Percentiles rank a stretch among this genome's conserved stretches.
Conservation (phyloP, 768 basidiomycete genomes). For the Lactarius sp. region DNA sequence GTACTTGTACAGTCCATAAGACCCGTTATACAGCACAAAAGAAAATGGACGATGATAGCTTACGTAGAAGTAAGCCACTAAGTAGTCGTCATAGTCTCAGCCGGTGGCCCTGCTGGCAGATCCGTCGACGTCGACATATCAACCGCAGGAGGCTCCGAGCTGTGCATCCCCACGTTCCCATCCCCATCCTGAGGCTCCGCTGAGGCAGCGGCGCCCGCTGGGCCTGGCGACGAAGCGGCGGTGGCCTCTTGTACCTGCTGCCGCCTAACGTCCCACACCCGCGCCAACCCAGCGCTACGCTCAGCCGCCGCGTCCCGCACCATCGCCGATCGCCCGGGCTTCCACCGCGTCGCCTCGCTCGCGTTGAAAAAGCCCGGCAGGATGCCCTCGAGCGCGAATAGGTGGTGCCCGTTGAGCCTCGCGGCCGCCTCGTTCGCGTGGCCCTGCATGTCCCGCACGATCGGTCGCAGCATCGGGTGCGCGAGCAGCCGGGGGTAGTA, state of each 20-base stretch:
- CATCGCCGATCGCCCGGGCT: constrained; percentile 49
- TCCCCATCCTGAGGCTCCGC: neutral
- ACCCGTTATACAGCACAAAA: neutral
- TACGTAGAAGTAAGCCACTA: neutral
- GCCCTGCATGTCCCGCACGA: constrained; percentile 36
- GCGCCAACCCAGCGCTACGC: constrained; percentile 41
- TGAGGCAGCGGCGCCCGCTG: neutral
- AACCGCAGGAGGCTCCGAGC: neutral
- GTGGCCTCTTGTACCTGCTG: constrained; percentile 30
- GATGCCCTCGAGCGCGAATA: constrained; percentile 72
- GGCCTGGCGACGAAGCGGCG: neutral
- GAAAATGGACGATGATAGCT: neutral
- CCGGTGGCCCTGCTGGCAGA: neutral
- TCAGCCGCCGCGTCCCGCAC: constrained; percentile 55
- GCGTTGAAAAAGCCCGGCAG: constrained; percentile 61
- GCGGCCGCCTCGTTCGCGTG: constrained; percentile 33
- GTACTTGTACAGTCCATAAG: too few species aligned
- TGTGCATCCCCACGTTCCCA: neutral
- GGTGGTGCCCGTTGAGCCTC: constrained; percentile 39
- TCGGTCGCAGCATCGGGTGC: constrained; percentile 53
- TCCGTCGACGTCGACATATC: neutral
- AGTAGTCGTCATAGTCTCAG: neutral
- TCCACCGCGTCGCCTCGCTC: constrained; percentile 63
- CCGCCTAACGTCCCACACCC: constrained; percentile 35
- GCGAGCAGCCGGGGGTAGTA: constrained; percentile 72